Evolutionary conservation across 2,329 filamentous ascomycete genomes (phyloP).

Genomic region (Annulohypoxylon truncatum): DNA sequence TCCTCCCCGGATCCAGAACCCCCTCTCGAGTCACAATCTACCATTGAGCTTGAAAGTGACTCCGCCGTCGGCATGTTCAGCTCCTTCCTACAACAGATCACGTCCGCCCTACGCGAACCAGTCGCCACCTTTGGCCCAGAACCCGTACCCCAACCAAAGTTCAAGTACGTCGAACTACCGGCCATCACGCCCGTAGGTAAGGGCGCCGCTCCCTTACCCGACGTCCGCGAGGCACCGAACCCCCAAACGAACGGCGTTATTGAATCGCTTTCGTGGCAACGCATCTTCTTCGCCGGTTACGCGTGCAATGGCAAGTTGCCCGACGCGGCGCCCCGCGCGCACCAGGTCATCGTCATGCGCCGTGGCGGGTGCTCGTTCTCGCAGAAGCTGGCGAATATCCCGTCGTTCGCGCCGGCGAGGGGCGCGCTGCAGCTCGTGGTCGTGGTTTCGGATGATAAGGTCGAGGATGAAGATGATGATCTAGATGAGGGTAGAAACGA

Average conservation of each 20-base stretch:
- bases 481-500: neutral
- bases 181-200: constrained; percentile 65
- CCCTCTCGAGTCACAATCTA: constrained; percentile 45
- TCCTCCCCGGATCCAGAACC: constrained; percentile 46
- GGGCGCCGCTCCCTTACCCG: constrained; percentile 77
- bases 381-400: constrained; percentile 86
- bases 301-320: constrained; percentile 71
- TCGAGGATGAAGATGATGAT: constrained; percentile 41
- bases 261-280: constrained; percentile 72
- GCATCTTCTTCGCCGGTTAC: constrained; percentile 76
- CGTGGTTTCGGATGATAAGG: constrained; percentile 73
- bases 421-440: constrained; percentile 82
- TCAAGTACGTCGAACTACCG: constrained; percentile 61
- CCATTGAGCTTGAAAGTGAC: constrained; percentile 40
- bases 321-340: constrained; percentile 61
- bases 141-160: constrained; percentile 47
- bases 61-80: constrained; percentile 48
- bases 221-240: constrained; percentile 68
- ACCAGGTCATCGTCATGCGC: constrained; percentile 84
- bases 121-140: constrained; percentile 53
- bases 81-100: constrained; percentile 60
- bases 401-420: constrained; percentile 73
- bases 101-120: constrained; percentile 61
- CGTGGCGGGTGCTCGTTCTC: constrained; percentile 88
- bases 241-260: constrained; percentile 51